These are phyloP conservation scores for Suhomyces sp. DNA, from an alignment of 805 yeast species.

Conservation along the genomic window DNA sequence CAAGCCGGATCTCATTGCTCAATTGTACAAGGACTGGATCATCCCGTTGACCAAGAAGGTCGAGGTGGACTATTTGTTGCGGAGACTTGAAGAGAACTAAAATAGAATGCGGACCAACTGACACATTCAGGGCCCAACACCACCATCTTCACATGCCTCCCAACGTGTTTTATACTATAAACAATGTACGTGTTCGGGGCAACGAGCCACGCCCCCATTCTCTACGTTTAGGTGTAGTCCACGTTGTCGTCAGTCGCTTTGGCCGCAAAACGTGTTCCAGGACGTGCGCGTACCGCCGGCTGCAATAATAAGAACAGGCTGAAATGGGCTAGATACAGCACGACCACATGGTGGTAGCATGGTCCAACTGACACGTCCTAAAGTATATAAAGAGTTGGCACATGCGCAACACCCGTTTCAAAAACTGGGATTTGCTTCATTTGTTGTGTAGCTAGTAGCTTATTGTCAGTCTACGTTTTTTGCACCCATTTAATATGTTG, in stretches of 20 bases:
- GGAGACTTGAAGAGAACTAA: constrained; percentile 63
- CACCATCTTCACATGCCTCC: background rate
- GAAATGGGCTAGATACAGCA: background rate
- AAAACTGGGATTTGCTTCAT: background rate
- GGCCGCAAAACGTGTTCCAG: constrained; percentile 4
- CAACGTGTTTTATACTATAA: background rate
- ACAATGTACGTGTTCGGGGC: background rate
- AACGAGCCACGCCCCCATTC: constrained; percentile 1
- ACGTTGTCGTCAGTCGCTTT: constrained; percentile 1
- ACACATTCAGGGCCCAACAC: background rate
- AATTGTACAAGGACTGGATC: constrained; percentile 80
- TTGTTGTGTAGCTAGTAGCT: background rate
- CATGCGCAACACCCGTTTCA: background rate
- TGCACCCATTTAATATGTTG: background rate
- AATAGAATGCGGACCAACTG: background rate
- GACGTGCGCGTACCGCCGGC: constrained; percentile 1
- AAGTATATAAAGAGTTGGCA: background rate
- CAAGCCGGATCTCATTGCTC: constrained; percentile 76
- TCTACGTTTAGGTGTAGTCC: background rate
- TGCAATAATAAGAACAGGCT: background rate
- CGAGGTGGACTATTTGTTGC: constrained; percentile 84
- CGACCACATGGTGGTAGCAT: background rate
- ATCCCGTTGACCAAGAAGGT: constrained; percentile 95
- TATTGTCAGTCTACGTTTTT: background rate
- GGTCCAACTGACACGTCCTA: background rate